Percentiles rank a stretch among this genome's conserved stretches.
Conservation (phyloP, 306 rosid genomes). For the Castanea mollissima region DNA sequence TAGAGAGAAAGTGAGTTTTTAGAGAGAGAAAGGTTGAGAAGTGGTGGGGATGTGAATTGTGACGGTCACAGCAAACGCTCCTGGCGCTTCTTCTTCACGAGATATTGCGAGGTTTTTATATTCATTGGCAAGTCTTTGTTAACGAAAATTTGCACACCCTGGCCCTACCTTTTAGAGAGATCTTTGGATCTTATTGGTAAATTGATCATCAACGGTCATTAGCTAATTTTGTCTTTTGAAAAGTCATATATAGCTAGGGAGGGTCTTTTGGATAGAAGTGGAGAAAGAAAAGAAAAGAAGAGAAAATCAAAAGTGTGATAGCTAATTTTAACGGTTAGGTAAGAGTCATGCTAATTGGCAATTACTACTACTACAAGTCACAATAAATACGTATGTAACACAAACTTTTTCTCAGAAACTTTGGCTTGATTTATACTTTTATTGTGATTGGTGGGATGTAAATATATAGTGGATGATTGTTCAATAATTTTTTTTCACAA, state of each 20-base stretch:
- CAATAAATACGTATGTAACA: too few relatives aligned
- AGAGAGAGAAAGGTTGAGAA: constrained; percentile 16
- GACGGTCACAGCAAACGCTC: constrained; percentile 54
- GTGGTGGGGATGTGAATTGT: constrained; percentile 37
- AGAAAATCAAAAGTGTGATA: neutral
- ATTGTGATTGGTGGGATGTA: too few relatives aligned
- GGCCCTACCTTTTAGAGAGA: constrained; percentile 16
- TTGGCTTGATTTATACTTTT: neutral
- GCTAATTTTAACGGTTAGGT: neutral
- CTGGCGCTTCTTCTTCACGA: constrained; percentile 81
- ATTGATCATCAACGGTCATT: constrained; percentile 18
- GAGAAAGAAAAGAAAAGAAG: neutral
- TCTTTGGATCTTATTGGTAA: neutral
- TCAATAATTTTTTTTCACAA: too few relatives aligned
- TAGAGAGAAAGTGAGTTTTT: constrained; percentile 21
- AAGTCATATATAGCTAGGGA: constrained; percentile 20
- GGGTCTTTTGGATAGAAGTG: neutral
- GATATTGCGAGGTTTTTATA: constrained; percentile 30
- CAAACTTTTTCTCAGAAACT: neutral
- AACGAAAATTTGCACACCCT: constrained; percentile 22
- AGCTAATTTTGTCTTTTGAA: constrained; percentile 16
- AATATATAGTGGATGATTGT: too few relatives aligned
- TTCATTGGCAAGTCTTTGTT: neutral
- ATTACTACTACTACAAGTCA: neutral
- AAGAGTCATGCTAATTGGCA: neutral